These are phyloP conservation scores for Trichophyton mentagrophytes DNA, from an alignment of 2,329 filamentous ascomycete genomes.

Conservation along the genomic window DNA sequence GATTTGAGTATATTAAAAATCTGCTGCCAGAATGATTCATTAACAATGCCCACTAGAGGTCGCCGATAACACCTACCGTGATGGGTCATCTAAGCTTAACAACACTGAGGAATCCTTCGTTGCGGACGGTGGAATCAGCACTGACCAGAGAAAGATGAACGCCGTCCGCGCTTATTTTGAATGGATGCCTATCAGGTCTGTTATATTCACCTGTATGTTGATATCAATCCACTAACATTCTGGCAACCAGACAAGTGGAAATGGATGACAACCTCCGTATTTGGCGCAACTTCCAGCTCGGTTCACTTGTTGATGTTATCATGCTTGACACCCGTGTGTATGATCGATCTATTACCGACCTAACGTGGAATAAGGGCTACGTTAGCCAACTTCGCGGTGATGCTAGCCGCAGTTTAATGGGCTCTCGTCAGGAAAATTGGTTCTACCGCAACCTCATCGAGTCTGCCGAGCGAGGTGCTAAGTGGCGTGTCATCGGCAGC, in stretches of 20 bases:
- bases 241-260: conserved; percentile 39
- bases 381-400: conserved; percentile 52
- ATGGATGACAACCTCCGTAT: conserved; percentile 58
- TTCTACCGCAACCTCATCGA: conserved; percentile 49
- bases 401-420: conserved; percentile 57
- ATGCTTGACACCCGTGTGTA: conserved; percentile 60
- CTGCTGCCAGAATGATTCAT: not conserved
- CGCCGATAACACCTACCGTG: conserved; percentile 52
- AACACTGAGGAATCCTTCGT: conserved; percentile 57
- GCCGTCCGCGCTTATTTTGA: conserved; percentile 59
- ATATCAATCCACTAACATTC: not conserved
- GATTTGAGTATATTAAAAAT: not conserved
- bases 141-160: conserved; percentile 63
- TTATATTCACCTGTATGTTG: conserved; percentile 13
- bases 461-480: conserved; percentile 48
- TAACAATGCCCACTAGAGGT: conserved; percentile 33
- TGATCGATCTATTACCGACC: conserved; percentile 50
- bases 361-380: conserved; percentile 49
- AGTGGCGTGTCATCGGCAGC: conserved; percentile 55
- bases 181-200: conserved; percentile 45
- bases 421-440: conserved; percentile 60
- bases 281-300: conserved; percentile 55
- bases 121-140: conserved; percentile 45
- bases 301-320: conserved; percentile 52
- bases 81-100: conserved; percentile 48